Conservation (phyloP, 169 alveolate species). For the Plasmodium gallinaceum region DNA sequence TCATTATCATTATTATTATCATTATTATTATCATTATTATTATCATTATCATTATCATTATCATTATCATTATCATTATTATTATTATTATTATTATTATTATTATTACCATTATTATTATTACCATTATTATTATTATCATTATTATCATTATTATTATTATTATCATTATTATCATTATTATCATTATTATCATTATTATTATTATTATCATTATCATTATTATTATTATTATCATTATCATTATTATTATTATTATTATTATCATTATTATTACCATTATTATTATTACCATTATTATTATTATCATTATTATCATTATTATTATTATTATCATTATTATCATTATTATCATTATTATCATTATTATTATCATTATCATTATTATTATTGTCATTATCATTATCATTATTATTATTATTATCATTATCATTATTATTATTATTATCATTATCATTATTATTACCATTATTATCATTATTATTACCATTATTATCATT, state of each 20-base stretch:
- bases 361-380: background rate
- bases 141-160: background rate
- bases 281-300: background rate
- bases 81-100: background rate
- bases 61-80: background rate
- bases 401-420: background rate
- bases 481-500: too few species aligned
- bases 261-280: background rate
- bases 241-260: background rate
- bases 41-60: background rate
- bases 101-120: background rate
- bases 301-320: background rate
- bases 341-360: background rate
- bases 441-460: too few species aligned
- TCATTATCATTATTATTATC: background rate
- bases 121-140: background rate
- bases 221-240: background rate
- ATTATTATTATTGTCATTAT: background rate
- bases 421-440: too few species aligned
- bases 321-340: background rate
- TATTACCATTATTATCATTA: too few species aligned
- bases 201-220: background rate
- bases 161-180: background rate
- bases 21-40: background rate
- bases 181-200: background rate